phyloP scores from a whole-genome alignment of 495 filamentous ascomycete species.

The Amniculicola lignicola region DNA sequence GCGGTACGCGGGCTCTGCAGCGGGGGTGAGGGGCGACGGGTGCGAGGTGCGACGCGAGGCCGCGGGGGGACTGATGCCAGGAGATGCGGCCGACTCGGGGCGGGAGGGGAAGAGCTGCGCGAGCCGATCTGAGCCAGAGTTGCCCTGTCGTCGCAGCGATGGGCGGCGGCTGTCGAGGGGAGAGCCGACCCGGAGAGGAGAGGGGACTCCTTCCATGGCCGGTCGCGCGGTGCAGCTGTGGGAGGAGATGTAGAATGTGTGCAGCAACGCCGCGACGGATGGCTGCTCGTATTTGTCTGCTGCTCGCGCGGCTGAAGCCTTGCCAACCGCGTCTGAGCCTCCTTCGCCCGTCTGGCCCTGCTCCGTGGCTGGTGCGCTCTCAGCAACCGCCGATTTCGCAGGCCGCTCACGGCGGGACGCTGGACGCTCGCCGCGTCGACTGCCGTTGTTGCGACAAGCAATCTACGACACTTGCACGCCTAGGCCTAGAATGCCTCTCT shows the following conservation, averaged over 20 bases:
- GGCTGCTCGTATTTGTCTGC: not conserved
- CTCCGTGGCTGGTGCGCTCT: too few relatives aligned
- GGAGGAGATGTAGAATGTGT: not conserved
- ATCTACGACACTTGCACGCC: too few relatives aligned
- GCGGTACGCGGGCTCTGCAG: conserved; percentile 27
- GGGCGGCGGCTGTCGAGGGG: conserved; percentile 20
- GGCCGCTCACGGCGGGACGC: too few relatives aligned
- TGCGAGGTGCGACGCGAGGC: conserved; percentile 27
- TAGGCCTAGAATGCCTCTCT: too few relatives aligned
- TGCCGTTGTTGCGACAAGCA: too few relatives aligned
- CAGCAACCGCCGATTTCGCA: too few relatives aligned
- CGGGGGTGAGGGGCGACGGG: conserved; percentile 25
- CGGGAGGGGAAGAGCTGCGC: conserved; percentile 34
- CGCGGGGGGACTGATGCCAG: conserved; percentile 7
- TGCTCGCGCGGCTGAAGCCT: conserved; percentile 5
- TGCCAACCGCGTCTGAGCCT: too few relatives aligned
- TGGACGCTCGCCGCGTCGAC: too few relatives aligned
- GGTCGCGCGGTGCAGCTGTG: not conserved
- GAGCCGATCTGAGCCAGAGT: conserved; percentile 24
- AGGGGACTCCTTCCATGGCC: conserved; percentile 29
- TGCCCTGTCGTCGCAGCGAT: conserved; percentile 18
- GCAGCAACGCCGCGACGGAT: too few relatives aligned
- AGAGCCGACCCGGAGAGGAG: conserved; percentile 29
- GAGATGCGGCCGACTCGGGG: conserved; percentile 18
- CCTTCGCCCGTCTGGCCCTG: too few relatives aligned